These are phyloP conservation scores for Prunus yedoensis DNA, from an alignment of 331 rosid genomes.

Conservation along the genomic window DNA sequence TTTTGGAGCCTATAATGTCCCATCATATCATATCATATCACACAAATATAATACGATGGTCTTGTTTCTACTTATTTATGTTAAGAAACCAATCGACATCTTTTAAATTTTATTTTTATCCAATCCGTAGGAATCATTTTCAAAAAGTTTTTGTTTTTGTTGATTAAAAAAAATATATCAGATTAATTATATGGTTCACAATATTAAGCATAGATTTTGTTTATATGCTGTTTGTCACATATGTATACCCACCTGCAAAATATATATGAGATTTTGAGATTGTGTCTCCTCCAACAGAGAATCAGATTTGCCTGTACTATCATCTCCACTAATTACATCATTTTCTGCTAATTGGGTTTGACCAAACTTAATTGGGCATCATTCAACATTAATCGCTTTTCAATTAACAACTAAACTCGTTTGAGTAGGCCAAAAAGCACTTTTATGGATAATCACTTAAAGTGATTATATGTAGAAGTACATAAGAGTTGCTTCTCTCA, in stretches of 20 bases:
- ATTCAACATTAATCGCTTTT: not conserved
- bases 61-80: not conserved
- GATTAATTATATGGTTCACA: not conserved
- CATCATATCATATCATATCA: not conserved
- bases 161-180: not conserved
- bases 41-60: not conserved
- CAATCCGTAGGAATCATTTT: constrained; percentile 3
- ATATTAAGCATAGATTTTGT: not conserved
- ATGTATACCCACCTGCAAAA: constrained; percentile 6
- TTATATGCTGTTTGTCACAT: constrained; percentile 14
- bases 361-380: constrained; percentile 19
- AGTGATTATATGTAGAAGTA: no score
- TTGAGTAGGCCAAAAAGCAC: no score
- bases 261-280: constrained; percentile 10
- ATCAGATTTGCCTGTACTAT: constrained; percentile 20
- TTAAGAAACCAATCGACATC: not conserved
- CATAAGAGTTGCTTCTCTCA: no score
- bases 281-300: constrained; percentile 22
- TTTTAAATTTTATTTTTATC: not conserved
- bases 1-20: constrained; percentile 7
- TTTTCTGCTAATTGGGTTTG: constrained; percentile 33
- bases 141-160: not conserved
- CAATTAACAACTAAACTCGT: no score
- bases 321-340: constrained; percentile 18
- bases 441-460: no score